Base-by-base conservation (phyloP, 2,329 filamentous ascomycete genomes). In the Clonostachys rhizophaga region DNA sequence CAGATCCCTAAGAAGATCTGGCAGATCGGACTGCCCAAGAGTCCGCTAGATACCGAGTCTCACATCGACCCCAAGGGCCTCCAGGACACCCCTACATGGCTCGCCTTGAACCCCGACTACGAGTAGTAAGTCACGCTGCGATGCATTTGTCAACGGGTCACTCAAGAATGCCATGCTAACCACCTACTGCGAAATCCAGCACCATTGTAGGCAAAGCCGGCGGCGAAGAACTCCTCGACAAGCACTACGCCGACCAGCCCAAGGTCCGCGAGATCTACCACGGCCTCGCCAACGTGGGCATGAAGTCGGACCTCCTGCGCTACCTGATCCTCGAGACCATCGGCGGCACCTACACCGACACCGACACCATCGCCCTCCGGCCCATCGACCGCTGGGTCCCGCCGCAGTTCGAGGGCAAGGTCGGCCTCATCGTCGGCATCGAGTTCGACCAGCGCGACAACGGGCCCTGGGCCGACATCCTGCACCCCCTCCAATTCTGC, bases 331-430 rank as follows among this genome's bases (percentile, higher is more conserved):
- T 60, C 17, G 42, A 34, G 14, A 46, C 46, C 3, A 58, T 63
- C 9, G 44, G 44, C 2, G 44, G 44, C 35, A 37, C 40, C n/a
- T 46, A 46, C 35, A 46, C 44, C 34, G 79, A 83, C 53, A 79
- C 81, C 44, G 79, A 83, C 53, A 78, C 81, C 13, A 73, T 79
- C 54, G 74, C 75, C 9, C 60, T 81, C 13, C 68, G 69, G 33
- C 72, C 78, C 0, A 63, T 81, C 46, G 62, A 74, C n/a, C 12
- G 44, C 3, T 60, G 57, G 57, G 44, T 59, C 5, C 54, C 58
- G 5, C 33, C 36, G 11, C 14, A 47, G 2, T n/a, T 54, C 18
- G 54, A 54, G 8, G 49, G 50, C 47, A 20, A 48, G 18, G 54
- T 52, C 11, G 49, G 53, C 5, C 49, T 60, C n/a, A 45, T 65